These are phyloP conservation scores for Rosa hybrid DNA, from an alignment of 331 rosid species.

Conservation along the genomic window DNA sequence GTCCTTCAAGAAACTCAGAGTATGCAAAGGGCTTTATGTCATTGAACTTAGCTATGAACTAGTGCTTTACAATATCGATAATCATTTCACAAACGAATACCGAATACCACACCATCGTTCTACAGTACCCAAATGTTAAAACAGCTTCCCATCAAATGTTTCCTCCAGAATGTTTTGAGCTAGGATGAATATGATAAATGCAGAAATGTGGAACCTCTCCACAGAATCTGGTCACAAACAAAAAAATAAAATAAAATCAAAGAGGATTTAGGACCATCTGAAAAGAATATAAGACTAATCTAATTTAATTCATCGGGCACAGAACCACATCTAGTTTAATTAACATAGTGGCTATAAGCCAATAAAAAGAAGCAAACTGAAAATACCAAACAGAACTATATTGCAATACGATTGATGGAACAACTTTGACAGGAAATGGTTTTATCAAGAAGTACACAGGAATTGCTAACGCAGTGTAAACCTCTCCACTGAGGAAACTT, in stretches of 20 bases:
- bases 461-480: too few species aligned
- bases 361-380: slow-evolving; percentile 34
- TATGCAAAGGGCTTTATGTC: slow-evolving; percentile 81
- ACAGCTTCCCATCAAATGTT: neutral
- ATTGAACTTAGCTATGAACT: slow-evolving; percentile 92
- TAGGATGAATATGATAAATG: slow-evolving; percentile 82
- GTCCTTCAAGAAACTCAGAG: slow-evolving; percentile 94
- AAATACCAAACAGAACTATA: too few species aligned
- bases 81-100: slow-evolving; percentile 84
- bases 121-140: slow-evolving; percentile 42
- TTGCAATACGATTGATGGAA: too few species aligned
- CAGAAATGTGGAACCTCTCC: slow-evolving; percentile 92
- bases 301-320: neutral
- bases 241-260: slow-evolving; percentile 2
- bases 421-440: too few species aligned
- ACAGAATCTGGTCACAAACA: slow-evolving; percentile 68
- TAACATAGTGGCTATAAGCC: neutral
- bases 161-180: slow-evolving; percentile 92
- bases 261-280: slow-evolving; percentile 12
- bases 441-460: too few species aligned
- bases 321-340: neutral
- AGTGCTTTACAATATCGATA: slow-evolving; percentile 92
- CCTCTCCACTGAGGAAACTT: too few species aligned
- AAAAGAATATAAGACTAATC: neutral
- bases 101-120: slow-evolving; percentile 81